Conservation (phyloP, 2,329 filamentous ascomycete genomes). For the Cadophora sp. region DNA sequence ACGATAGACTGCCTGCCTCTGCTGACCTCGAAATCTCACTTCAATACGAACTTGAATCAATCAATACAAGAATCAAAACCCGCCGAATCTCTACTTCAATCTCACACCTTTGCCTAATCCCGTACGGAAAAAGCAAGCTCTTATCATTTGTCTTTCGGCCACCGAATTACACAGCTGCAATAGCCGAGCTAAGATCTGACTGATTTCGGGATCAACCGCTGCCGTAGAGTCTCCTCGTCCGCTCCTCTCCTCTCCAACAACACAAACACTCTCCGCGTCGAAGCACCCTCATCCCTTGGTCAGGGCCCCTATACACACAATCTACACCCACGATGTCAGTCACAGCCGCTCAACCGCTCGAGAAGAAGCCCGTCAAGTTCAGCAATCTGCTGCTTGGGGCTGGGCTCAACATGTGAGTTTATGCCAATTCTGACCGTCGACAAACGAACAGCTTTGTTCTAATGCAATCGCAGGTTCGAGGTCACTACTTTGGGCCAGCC, state of each 20-base stretch:
- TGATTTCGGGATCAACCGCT: constrained; percentile 14
- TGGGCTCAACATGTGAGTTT: constrained; percentile 44
- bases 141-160: constrained; percentile 5
- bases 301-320: constrained; percentile 75
- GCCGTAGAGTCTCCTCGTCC: not conserved
- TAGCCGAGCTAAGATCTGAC: constrained; percentile 21
- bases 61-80: constrained; percentile 12
- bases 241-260: constrained; percentile 7
- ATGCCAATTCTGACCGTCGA: not conserved
- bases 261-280: constrained; percentile 62
- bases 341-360: constrained; percentile 62
- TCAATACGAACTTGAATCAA: not conserved
- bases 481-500: constrained; percentile 74
- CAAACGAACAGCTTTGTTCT: not conserved
- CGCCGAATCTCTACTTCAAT: constrained; percentile 7
- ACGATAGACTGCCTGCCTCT: not conserved
- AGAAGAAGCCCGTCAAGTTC: constrained; percentile 99
- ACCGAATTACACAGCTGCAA: constrained; percentile 16
- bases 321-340: constrained; percentile 68
- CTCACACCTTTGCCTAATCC: not conserved
- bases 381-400: constrained; percentile 82
- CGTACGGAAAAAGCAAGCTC: constrained; percentile 8
- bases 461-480: constrained; percentile 41
- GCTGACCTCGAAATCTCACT: constrained; percentile 17
- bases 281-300: constrained; percentile 96